phyloP scores from a whole-genome alignment of 768 basidiomycete genomes.

The Suillus subalutaceus region DNA sequence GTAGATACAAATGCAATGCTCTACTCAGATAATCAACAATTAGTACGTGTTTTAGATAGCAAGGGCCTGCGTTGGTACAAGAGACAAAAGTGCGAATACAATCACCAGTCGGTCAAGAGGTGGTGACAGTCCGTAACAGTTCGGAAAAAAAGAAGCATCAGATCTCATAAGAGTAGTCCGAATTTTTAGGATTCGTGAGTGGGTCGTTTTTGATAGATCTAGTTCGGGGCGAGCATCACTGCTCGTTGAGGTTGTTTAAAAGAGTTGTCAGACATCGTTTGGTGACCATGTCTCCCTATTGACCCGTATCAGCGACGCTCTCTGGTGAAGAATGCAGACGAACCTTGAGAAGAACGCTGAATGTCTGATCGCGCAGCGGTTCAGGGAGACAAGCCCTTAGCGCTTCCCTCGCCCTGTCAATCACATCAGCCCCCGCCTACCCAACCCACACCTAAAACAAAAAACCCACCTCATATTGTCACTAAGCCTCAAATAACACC shows the following conservation, averaged over 20 bases:
- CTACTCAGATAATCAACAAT: constrained; percentile 35
- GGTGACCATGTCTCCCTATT: constrained; percentile 95
- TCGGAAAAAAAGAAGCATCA: neutral
- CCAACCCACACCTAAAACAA: constrained; percentile 10
- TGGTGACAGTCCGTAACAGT: constrained; percentile 9
- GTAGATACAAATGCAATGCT: constrained; percentile 26
- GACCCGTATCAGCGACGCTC: constrained; percentile 17
- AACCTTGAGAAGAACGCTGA: constrained; percentile 88
- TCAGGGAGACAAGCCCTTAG: constrained; percentile 94
- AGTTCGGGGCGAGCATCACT: constrained; percentile 31
- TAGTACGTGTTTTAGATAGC: constrained; percentile 35
- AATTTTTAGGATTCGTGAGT: constrained; percentile 6
- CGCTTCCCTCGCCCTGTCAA: constrained; percentile 86
- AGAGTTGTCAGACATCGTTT: constrained; percentile 91
- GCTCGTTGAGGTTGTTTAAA: constrained; percentile 84
- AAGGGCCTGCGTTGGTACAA: constrained; percentile 30
- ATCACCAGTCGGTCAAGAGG: constrained; percentile 12
- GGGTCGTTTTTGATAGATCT: constrained; percentile 4
- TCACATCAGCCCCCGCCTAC: constrained; percentile 2
- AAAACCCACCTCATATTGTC: constrained; percentile 86
- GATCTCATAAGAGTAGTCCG: constrained; percentile 2
- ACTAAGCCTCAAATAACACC: constrained; percentile 94
- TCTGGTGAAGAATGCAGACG: constrained; percentile 16
- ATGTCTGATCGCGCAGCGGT: constrained; percentile 92
- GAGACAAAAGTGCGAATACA: constrained; percentile 29